Evolutionary conservation across 495 filamentous ascomycete species (phyloP).

Genomic region (Talaromyces adpressus): DNA sequence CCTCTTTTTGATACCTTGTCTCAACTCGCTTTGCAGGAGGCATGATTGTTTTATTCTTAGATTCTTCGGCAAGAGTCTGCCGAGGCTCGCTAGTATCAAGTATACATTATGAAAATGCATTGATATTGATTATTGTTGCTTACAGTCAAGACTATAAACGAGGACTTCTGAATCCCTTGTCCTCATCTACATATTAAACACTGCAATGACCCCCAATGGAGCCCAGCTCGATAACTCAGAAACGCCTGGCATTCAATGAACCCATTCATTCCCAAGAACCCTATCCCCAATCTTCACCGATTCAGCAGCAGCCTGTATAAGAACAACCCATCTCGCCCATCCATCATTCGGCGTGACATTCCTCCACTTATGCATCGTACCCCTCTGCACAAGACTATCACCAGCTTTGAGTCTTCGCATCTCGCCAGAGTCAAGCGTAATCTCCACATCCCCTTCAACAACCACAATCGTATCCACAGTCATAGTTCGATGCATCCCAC

Average conservation of each 20-base stretch:
- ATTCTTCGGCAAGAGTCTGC: not conserved
- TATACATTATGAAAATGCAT: not conserved
- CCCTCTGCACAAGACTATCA: slow-evolving; percentile 59
- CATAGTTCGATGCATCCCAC: slow-evolving; percentile 37
- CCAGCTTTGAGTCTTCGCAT: slow-evolving; percentile 46
- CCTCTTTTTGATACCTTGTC: slow-evolving; percentile 22
- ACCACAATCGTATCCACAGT: slow-evolving; percentile 62
- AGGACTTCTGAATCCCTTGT: too few species aligned
- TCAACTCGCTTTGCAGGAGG: slow-evolving; percentile 11
- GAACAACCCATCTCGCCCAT: not conserved
- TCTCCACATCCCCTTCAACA: slow-evolving; percentile 55
- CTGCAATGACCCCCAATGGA: too few species aligned
- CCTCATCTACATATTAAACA: too few species aligned
- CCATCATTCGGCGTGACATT: slow-evolving; percentile 23
- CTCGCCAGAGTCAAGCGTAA: slow-evolving; percentile 56
- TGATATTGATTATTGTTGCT: not conserved
- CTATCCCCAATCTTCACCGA: not conserved
- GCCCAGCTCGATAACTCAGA: too few species aligned
- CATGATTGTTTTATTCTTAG: not conserved
- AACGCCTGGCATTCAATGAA: not conserved
- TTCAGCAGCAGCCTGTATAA: not conserved
- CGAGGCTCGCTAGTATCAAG: not conserved
- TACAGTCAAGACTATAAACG: too few species aligned
- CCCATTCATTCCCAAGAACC: not conserved
- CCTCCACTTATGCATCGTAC: slow-evolving; percentile 59